A percentile compares a stretch with the other conserved stretches of the same genome.
Conservation (phyloP, 768 basidiomycete genomes). For the Lyophyllum shimeji region DNA sequence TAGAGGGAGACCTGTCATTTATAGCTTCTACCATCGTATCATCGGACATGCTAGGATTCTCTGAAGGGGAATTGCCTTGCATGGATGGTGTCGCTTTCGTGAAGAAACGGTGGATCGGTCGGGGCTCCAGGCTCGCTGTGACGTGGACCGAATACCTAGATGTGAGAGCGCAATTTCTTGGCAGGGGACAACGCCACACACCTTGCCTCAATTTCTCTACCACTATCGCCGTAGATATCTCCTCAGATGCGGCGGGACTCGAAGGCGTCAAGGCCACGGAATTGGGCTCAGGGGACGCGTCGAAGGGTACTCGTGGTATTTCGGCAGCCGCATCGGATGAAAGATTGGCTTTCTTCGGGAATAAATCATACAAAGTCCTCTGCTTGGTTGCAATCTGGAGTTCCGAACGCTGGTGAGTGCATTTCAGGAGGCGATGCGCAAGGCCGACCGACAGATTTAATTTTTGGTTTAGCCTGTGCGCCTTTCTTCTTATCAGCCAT, state of each 20-base stretch:
- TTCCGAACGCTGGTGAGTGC: slow-evolving; percentile 3
- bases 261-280: background rate
- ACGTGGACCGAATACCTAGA: background rate
- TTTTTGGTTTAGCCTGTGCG: slow-evolving; percentile 20
- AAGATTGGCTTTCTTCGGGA: slow-evolving; percentile 21
- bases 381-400: slow-evolving; percentile 28
- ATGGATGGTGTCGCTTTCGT: slow-evolving; percentile 3
- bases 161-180: background rate
- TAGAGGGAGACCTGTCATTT: slow-evolving; percentile 9
- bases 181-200: background rate
- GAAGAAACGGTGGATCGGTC: slow-evolving; percentile 18
- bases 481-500: slow-evolving; percentile 27
- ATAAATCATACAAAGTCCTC: slow-evolving; percentile 41
- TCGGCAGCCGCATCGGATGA: background rate
- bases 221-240: background rate
- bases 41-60: background rate
- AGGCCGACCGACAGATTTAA: slow-evolving; percentile 25
- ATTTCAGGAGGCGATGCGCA: background rate
- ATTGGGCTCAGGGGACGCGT: background rate
- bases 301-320: background rate
- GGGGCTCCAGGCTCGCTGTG: slow-evolving; percentile 16
- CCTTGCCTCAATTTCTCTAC: slow-evolving; percentile 13
- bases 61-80: background rate
- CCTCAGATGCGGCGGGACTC: background rate
- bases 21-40: slow-evolving; percentile 10